Base-by-base conservation (phyloP, 257 asterid species). In the Capsicum baccatum region DNA sequence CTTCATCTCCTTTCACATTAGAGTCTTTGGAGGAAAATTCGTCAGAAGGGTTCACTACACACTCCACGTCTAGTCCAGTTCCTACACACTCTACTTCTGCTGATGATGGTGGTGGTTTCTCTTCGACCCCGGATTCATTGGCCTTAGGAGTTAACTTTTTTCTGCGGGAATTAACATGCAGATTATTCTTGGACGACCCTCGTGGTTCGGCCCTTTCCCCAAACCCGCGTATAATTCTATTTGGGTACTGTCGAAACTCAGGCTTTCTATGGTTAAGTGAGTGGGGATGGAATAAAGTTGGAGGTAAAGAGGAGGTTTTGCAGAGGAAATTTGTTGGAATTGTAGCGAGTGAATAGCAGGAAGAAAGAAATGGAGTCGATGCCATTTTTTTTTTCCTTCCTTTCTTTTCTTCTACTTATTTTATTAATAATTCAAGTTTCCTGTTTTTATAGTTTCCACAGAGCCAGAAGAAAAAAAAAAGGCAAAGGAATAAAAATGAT, bases 11-110 rank as follows among this genome's bases (percentile, higher is more conserved):
- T 6, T 3, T 7, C 44, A 85, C 83, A 58, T 76, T 85, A n/a
- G 90, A 83, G 80, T 67, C 88, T 55, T 84, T 64, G 66, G 90
- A 67, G 15, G 44, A 39, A 2, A 78, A 79, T 76, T 91, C 91
- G 26, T 89, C 92, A 52, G 83, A 50, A 35, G 90, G 83, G 81
- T 79, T 71, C 83, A 88, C 85, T 74, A 88, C 85, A 87, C 98
- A 91, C 17, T 93, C 97, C 70, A 92, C 97, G 66, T 90, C 89
- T 79, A 83, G 76, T 19, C 97, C 97, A 50, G 97, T 94, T 81
- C 94, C 97, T 37, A 89, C 87, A 84, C 94, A 89, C 35, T 92
- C 97, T 14, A 92, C 42, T 84, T 90, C 96, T 57, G 87, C 60
- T 55, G 91, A 84, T 63, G 90, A 79, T 83, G 89, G 58, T 48